phyloP scores from a whole-genome alignment of 2,329 filamentous ascomycete genomes.

The Fusarium foetens region DNA sequence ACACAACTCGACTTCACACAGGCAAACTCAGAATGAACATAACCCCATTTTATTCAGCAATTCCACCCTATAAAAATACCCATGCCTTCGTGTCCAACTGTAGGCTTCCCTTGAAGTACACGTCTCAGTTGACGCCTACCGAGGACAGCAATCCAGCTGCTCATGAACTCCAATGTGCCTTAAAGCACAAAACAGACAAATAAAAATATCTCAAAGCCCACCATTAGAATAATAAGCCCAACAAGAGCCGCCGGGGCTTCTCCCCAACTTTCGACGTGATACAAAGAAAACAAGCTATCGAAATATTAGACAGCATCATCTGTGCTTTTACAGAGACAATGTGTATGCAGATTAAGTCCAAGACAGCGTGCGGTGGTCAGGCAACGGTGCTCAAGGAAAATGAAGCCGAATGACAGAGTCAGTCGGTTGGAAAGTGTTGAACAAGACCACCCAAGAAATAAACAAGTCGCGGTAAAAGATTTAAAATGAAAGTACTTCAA shows the following conservation, averaged over 20 bases:
- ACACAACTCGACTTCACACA: not conserved
- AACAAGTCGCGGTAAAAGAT: conserved; percentile 46
- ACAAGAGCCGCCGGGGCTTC: conserved; percentile 50
- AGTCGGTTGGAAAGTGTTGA: conserved; percentile 40
- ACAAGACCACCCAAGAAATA: conserved; percentile 43
- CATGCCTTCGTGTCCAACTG: conserved; percentile 41
- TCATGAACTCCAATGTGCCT: conserved; percentile 37
- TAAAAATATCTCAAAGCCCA: conserved; percentile 24
- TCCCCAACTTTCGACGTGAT: conserved; percentile 41
- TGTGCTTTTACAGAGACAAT: conserved; percentile 41
- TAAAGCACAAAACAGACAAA: conserved; percentile 8
- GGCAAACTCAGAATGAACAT: conserved; percentile 19
- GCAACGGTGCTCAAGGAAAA: conserved; percentile 30
- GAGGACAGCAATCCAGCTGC: conserved; percentile 37
- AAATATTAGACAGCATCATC: conserved; percentile 41
- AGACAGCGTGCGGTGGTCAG: conserved; percentile 41
- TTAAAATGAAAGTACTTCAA: conserved; percentile 44
- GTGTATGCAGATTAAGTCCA: conserved; percentile 47
- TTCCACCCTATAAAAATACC: conserved; percentile 23
- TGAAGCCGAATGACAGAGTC: conserved; percentile 38
- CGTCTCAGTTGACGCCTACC: conserved; percentile 28
- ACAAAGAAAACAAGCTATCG: conserved; percentile 34
- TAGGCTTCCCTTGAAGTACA: conserved; percentile 24
- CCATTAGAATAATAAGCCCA: conserved; percentile 41
- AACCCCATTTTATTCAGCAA: conserved; percentile 29